These are phyloP conservation scores for Bertia moriformis DNA, from an alignment of 2,329 filamentous ascomycete species.

Conservation along the genomic window DNA sequence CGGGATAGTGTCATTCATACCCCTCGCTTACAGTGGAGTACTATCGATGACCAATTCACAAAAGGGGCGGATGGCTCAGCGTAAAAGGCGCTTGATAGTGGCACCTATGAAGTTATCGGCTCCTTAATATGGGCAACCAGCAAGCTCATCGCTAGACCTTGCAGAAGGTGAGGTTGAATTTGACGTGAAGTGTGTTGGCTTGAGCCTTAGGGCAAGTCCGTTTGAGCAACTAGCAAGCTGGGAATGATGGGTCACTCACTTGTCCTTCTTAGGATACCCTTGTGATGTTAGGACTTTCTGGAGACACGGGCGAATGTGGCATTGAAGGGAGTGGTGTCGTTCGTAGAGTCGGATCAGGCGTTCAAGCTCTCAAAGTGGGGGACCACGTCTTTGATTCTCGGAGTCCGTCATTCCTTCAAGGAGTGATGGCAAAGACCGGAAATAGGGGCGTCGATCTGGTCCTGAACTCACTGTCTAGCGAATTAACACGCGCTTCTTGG, in stretches of 20 bases:
- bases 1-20: conserved; percentile 1
- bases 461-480: conserved; percentile 13
- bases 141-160: too few relatives aligned
- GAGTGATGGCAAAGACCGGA: not conserved
- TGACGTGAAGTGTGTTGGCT: conserved; percentile 3
- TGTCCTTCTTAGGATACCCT: conserved; percentile 6
- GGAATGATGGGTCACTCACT: not conserved
- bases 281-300: conserved; percentile 8
- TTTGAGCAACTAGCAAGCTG: not conserved
- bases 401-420: not conserved
- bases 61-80: too few relatives aligned
- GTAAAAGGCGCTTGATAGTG: too few relatives aligned
- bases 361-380: conserved; percentile 9
- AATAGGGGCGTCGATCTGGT: conserved; percentile 15
- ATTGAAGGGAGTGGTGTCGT: conserved; percentile 12
- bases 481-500: conserved; percentile 10
- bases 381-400: conserved; percentile 3
- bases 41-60: not conserved
- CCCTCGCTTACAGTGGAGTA: not conserved
- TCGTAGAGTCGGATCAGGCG: conserved; percentile 8
- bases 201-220: conserved; percentile 8
- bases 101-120: not conserved
- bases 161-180: conserved; percentile 5
- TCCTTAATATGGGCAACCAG: not conserved
- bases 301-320: conserved; percentile 7